These are phyloP conservation scores for Botrytis sinoallii DNA, from an alignment of 2,329 filamentous ascomycete species.

Conservation along the genomic window DNA sequence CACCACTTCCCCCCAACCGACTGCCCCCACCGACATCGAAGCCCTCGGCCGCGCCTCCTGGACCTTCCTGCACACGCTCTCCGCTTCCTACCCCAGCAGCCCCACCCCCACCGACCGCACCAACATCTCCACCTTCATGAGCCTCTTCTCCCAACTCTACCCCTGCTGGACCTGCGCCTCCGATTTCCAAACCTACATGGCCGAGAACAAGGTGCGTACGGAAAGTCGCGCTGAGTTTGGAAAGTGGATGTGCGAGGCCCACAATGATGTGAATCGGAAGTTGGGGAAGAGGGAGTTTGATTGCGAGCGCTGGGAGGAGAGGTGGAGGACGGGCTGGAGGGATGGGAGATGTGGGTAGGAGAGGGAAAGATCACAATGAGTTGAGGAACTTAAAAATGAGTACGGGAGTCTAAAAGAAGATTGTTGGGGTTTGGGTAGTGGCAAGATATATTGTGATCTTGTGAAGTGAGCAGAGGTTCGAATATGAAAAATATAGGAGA, in stretches of 20 bases:
- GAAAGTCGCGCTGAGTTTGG: conserved; percentile 68
- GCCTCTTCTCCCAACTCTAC: conserved; percentile 80
- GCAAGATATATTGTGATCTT: background rate
- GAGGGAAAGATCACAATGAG: background rate
- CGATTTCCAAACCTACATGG: conserved; percentile 82
- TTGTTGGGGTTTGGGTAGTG: background rate
- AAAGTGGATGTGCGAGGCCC: conserved; percentile 78
- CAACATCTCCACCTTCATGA: conserved; percentile 75
- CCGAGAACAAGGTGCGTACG: conserved; percentile 54
- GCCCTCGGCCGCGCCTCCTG: conserved; percentile 81
- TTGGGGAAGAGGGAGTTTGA: conserved; percentile 89
- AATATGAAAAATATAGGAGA: background rate
- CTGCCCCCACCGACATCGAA: conserved; percentile 90
- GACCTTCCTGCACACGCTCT: conserved; percentile 90
- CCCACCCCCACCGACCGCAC: conserved; percentile 68
- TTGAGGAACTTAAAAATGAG: background rate
- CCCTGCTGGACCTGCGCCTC: conserved; percentile 95
- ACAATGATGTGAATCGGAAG: conserved; percentile 86
- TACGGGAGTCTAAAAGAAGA: too few species aligned
- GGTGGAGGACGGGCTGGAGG: conserved; percentile 89
- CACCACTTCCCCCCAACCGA: conserved; percentile 50
- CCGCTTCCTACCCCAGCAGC: conserved; percentile 74
- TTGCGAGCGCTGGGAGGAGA: conserved; percentile 85
- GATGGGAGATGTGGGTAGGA: conserved; percentile 58
- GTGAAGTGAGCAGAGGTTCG: background rate